Percentiles rank a stretch among this genome's conserved stretches.
phyloP scores from a whole-genome alignment of 495 filamentous ascomycete genomes.

The Hyaloscypha bicolor region DNA sequence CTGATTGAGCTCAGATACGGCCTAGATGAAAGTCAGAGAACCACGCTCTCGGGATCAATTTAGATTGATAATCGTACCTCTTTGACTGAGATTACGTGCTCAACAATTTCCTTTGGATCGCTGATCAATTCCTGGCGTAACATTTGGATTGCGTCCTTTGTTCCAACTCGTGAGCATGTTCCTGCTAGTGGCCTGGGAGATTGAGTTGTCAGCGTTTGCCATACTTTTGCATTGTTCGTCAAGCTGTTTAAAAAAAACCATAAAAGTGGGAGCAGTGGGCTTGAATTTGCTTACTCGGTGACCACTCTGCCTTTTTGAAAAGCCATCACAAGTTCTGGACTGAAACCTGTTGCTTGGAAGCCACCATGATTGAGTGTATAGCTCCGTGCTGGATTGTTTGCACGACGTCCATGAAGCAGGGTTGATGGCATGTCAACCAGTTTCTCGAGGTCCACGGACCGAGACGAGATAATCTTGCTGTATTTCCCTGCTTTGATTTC shows the following conservation, averaged over 20 bases:
- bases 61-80: background rate
- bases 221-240: no score
- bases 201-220: background rate
- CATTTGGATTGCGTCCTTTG: background rate
- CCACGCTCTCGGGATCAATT: background rate
- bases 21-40: background rate
- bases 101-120: slow-evolving; percentile 19
- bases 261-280: no score
- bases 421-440: slow-evolving; percentile 16
- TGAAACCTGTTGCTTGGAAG: slow-evolving; percentile 19
- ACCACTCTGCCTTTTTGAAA: slow-evolving; percentile 4
- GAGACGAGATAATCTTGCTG: slow-evolving; percentile 15
- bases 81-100: slow-evolving; percentile 16
- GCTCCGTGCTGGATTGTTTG: slow-evolving; percentile 15
- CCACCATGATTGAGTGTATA: slow-evolving; percentile 13
- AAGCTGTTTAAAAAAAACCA: no score
- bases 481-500: slow-evolving; percentile 17
- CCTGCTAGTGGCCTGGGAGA: background rate
- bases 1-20: slow-evolving; percentile 1
- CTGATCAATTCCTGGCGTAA: background rate
- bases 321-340: slow-evolving; percentile 15
- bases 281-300: slow-evolving; percentile 6
- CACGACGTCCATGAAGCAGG: slow-evolving; percentile 10
- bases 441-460: background rate
- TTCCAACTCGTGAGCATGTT: background rate